Evolutionary conservation across 139 green algal genomes (phyloP), one percentile per base, ranked within the genome.

Genomic region (Spirogloea muscicola): DNA sequence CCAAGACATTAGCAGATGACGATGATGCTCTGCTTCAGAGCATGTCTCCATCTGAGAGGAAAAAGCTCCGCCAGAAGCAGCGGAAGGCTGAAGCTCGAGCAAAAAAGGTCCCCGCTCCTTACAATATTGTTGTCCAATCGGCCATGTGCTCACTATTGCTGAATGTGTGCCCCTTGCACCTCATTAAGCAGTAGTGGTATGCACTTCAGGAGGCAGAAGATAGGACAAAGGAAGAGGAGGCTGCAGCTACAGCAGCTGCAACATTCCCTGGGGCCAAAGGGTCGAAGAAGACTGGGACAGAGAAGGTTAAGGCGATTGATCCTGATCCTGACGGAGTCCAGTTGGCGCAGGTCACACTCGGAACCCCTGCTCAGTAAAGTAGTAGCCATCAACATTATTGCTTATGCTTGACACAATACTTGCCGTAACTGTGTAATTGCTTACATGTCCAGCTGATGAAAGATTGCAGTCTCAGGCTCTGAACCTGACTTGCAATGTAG

Each of bases 301-400:
- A n/a, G n/a, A n/a, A n/a, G n/a, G n/a, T n/a, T n/a, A n/a, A n/a
- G n/a, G n/a, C 68, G 9, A 68, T 46, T 1, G 93, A 98, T 71
- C 74, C 85, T 3, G 94, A 98, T 68, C 92, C 94, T 0, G 80
- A 94, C 36, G 93, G 92, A 37, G 84, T 76, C 42, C 82, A 91
- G 86, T 84, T 97, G 41, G 83, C 88, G 0, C 74, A 81, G 65
- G 69, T 77, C n/a, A n/a, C n/a, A n/a, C n/a, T n/a, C n/a, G n/a
- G n/a, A n/a, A n/a, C n/a, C n/a, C n/a, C n/a, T n/a, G n/a, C n/a
- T n/a, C n/a, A n/a, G n/a, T n/a, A n/a, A n/a, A n/a, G n/a, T n/a
- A n/a, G n/a, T n/a, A n/a, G n/a, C n/a, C n/a, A n/a, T n/a, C n/a
- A n/a, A n/a, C n/a, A n/a, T n/a, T n/a, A n/a, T n/a, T n/a, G n/a